phyloP scores from a whole-genome alignment of 2,329 filamentous ascomycete genomes.

The Ilyonectria destructans region DNA sequence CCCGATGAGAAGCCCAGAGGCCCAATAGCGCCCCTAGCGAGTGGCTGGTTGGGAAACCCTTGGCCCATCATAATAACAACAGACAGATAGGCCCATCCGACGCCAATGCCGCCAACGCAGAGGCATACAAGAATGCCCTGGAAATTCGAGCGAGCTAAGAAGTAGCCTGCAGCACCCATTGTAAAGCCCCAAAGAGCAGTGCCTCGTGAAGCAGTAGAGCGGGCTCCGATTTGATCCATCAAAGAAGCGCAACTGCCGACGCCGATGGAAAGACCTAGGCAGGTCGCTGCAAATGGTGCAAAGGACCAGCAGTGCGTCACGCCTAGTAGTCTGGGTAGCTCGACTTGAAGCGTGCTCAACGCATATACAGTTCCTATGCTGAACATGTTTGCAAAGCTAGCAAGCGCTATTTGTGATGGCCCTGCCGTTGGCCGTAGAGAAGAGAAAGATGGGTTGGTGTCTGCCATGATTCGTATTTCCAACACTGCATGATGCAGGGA shows the following conservation, averaged over 20 bases:
- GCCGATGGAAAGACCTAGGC: slow-evolving; percentile 20
- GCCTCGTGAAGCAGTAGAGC: not conserved
- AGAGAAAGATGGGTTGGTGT: not conserved
- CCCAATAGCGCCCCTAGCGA: slow-evolving; percentile 27
- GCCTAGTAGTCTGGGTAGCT: slow-evolving; percentile 15
- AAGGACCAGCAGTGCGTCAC: not conserved
- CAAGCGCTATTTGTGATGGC: slow-evolving; percentile 11
- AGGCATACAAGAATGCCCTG: slow-evolving; percentile 5
- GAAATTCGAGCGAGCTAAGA: slow-evolving; percentile 2
- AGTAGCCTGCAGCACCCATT: slow-evolving; percentile 1
- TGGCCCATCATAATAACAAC: slow-evolving; percentile 26
- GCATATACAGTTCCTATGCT: slow-evolving; percentile 26
- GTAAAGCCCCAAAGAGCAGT: slow-evolving; percentile 21
- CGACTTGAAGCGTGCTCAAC: slow-evolving; percentile 17
- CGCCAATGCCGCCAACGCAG: slow-evolving; percentile 12
- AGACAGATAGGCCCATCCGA: slow-evolving; percentile 24
- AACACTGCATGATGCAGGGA: not conserved
- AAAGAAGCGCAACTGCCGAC: slow-evolving; percentile 7
- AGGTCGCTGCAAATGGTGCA: slow-evolving; percentile 17
- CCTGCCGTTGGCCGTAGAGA: not conserved
- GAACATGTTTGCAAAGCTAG: slow-evolving; percentile 29
- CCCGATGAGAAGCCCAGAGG: slow-evolving; percentile 21
- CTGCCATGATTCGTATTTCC: not conserved
- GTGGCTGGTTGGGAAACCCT: slow-evolving; percentile 19
- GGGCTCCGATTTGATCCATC: slow-evolving; percentile 4